These are phyloP conservation scores for Cicer judaicum DNA, from an alignment of 306 rosid genomes.

Conservation along the genomic window DNA sequence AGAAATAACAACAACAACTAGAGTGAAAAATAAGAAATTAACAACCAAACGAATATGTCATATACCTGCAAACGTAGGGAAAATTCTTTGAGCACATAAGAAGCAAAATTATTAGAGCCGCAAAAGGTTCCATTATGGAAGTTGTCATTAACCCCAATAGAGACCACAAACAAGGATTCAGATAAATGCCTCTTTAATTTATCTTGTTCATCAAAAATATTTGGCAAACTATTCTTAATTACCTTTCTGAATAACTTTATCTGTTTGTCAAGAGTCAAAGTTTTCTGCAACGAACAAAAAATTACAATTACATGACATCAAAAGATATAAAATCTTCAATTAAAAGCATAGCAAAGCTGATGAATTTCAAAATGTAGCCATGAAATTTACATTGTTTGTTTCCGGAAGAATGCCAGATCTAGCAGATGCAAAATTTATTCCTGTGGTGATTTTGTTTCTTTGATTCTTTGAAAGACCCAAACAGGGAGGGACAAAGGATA, in stretches of 20 bases:
- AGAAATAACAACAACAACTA: no score
- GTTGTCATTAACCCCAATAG: slow-evolving; percentile 44
- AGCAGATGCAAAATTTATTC: slow-evolving; percentile 52
- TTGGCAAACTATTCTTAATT: slow-evolving; percentile 35
- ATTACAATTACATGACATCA: neutral
- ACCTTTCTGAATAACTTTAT: slow-evolving; percentile 29
- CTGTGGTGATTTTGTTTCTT: slow-evolving; percentile 37
- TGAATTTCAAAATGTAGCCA: neutral
- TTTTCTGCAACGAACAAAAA: neutral
- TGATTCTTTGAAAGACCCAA: slow-evolving; percentile 43
- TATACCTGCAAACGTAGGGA: slow-evolving; percentile 41
- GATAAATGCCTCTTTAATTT: slow-evolving; percentile 41
- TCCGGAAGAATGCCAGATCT: slow-evolving; percentile 46
- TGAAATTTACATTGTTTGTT: slow-evolving; percentile 40
- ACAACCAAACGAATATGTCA: neutral
- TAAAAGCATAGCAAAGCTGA: neutral
- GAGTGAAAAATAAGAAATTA: no score
- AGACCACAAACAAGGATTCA: slow-evolving; percentile 44
- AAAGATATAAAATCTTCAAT: neutral
- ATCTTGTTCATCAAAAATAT: slow-evolving; percentile 4
- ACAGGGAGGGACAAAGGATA: slow-evolving; percentile 51
- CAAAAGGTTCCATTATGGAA: slow-evolving; percentile 14
- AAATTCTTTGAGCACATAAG: slow-evolving; percentile 32
- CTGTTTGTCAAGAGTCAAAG: slow-evolving; percentile 41
- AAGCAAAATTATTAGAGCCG: slow-evolving; percentile 14